Evolutionary conservation across 1,284 basidiomycete species (phyloP).

Genomic region (Sanghuangporus sanghuang): DNA sequence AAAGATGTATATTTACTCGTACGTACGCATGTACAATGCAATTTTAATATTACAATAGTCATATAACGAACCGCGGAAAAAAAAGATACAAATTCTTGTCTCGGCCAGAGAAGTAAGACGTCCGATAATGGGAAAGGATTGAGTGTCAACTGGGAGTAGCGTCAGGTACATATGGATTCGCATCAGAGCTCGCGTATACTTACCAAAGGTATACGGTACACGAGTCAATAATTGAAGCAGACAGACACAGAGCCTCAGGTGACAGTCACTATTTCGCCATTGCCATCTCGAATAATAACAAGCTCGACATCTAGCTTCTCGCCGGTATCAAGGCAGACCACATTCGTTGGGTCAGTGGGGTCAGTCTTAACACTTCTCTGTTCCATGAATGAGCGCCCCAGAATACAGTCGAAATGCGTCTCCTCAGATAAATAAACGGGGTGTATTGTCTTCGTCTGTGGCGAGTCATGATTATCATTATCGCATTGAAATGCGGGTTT

Average conservation of each 20-base stretch:
- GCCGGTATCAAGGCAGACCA: conserved; percentile 93
- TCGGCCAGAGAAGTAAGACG: too few relatives aligned
- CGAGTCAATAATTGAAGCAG: neutral
- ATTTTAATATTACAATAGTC: too few relatives aligned
- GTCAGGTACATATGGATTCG: too few relatives aligned
- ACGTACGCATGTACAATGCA: too few relatives aligned
- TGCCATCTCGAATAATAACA: conserved; percentile 84
- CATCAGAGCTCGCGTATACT: neutral
- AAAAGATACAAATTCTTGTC: too few relatives aligned
- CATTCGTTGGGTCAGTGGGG: conserved; percentile 81
- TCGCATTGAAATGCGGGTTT: neutral
- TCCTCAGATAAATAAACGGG: conserved; percentile 87
- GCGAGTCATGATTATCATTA: neutral
- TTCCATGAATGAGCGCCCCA: conserved; percentile 94
- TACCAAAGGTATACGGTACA: neutral
- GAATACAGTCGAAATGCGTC: conserved; percentile 93
- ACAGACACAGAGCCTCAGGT: conserved; percentile 39
- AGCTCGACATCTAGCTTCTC: conserved; percentile 90
- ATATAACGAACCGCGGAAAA: too few relatives aligned
- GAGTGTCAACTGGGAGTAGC: too few relatives aligned
- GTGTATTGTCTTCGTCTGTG: conserved; percentile 34
- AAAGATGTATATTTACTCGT: too few relatives aligned
- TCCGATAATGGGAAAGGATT: too few relatives aligned
- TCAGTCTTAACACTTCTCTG: conserved; percentile 81
- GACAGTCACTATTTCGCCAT: conserved; percentile 83